Base-by-base conservation (phyloP, 225 moss, liverwort and hornwort genomes). In the Marchantia paleacea region DNA sequence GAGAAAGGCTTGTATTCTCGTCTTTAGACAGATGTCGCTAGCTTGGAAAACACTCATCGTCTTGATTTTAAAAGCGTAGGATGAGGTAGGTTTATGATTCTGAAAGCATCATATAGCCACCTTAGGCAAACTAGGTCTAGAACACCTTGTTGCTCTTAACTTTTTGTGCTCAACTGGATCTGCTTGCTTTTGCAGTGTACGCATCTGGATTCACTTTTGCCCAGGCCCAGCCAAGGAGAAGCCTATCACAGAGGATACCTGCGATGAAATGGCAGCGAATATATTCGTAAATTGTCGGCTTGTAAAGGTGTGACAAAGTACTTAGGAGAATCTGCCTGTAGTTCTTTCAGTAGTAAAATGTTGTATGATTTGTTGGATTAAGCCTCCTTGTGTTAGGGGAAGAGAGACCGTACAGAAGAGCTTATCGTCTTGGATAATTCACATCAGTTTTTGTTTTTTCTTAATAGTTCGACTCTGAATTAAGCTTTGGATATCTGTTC, bases 161-260 rank as follows among this genome's bases (percentile, higher is more conserved):
- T 15, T 18, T 48, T 76, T 28, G 20, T 24, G 76, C 48, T 20
- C 11, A 15, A 60, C 28, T 58, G 39, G 80, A 29, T 24, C 51
- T 52, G 29, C 82, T 18, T 78, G 54, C 48, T 30, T 3, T 10
- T 84, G 90, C 93, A 96, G 95, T 78, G 85, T 92, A 29, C 89
- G 93, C 57, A 88, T 96, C 75, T 96, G 95, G 95, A 94, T 96
- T 77, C 92, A 96, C 87, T 96, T 96, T 75, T 96, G 95, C 68
- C 94, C 92, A 55, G 92, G 91, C 84, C 83, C 89, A 52, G 84
- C 89, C 19, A 92, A 87, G 72, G 91, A 89, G 78, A 88, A 87
- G 52, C 89, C 92, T 25, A 88, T 94, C 55, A 83, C 88, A 72
- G 95, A 93, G 80, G 91, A 91, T 31, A 91, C 86, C 6, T 91